These are phyloP conservation scores for Lactifluus hygrophoroides DNA, from an alignment of 768 basidiomycete species.

Conservation along the genomic window DNA sequence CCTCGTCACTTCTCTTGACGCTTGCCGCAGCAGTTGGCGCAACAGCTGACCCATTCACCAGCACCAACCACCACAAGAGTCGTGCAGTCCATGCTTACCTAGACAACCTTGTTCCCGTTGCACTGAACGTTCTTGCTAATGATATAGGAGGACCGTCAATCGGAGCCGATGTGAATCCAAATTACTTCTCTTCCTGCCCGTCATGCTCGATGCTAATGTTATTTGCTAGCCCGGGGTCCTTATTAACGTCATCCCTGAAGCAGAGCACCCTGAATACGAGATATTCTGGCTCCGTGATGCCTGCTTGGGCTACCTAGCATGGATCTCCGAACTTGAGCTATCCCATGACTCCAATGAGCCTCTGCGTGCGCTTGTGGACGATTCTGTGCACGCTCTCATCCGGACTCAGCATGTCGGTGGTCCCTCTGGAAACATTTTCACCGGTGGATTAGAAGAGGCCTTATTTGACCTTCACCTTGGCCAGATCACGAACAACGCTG, in stretches of 20 bases:
- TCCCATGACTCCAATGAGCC: neutral
- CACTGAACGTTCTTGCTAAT: neutral
- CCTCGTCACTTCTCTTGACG: neutral
- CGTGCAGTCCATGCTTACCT: neutral
- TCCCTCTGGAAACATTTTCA: neutral
- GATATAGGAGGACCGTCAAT: neutral
- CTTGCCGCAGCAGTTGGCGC: neutral
- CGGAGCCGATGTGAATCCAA: constrained; percentile 4
- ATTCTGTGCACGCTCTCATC: neutral
- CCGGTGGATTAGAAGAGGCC: constrained; percentile 8
- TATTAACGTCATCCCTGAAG: neutral
- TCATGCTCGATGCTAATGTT: neutral
- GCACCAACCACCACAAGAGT: neutral
- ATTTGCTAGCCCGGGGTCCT: constrained; percentile 7
- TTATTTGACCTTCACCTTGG: constrained; percentile 1
- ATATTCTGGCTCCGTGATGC: constrained; percentile 13
- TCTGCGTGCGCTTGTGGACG: constrained; percentile 9
- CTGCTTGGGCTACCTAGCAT: neutral
- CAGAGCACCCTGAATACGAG: neutral
- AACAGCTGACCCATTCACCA: neutral
- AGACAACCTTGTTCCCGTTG: neutral
- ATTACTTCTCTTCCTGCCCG: neutral
- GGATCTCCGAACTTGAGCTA: constrained; percentile 2
- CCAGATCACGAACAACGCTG: neutral
- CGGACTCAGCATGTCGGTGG: constrained; percentile 9